Evolutionary conservation across 2,329 filamentous ascomycete species (phyloP).

Genomic region (Epichloe gansuensis): DNA sequence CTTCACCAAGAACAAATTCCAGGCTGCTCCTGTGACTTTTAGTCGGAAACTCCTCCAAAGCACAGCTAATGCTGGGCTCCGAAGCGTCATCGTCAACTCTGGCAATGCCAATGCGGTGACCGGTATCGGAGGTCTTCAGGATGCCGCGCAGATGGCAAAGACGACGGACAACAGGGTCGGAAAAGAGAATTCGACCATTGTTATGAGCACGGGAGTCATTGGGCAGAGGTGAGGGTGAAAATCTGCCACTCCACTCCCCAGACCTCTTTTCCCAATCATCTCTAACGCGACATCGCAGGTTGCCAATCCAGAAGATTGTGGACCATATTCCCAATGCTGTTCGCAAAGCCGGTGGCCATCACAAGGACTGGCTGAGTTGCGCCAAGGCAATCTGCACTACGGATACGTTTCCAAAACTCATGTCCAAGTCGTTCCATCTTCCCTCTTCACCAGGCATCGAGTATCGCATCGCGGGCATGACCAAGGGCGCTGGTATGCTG

Average conservation of each 20-base stretch:
- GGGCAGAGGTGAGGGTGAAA: conserved; percentile 57
- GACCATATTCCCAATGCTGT: conserved; percentile 68
- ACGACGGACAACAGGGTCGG: conserved; percentile 57
- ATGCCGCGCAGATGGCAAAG: conserved; percentile 73
- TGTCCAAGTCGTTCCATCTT: conserved; percentile 72
- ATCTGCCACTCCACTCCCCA: neutral
- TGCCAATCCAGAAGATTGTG: conserved; percentile 86
- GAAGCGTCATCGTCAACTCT: conserved; percentile 82
- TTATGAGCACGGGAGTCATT: conserved; percentile 98
- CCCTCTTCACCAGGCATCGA: conserved; percentile 64
- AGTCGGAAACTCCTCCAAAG: conserved; percentile 59
- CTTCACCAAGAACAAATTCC: conserved; percentile 97
- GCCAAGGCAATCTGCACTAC: conserved; percentile 95
- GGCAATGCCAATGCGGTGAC: conserved; percentile 97
- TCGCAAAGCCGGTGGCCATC: conserved; percentile 56
- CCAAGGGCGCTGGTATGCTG: conserved; percentile 98
- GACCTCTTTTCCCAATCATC: neutral
- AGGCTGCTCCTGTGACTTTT: conserved; percentile 87
- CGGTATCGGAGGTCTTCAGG: conserved; percentile 75
- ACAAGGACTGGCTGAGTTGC: conserved; percentile 76
- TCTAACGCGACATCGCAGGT: conserved; percentile 27
- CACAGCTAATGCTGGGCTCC: conserved; percentile 56
- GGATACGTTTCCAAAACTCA: conserved; percentile 93
- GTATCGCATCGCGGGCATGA: conserved; percentile 86
- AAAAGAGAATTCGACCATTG: conserved; percentile 52